These are phyloP conservation scores for Neocallimastix lanati DNA, from an alignment of 192 early-diverging fungal species.

Conservation along the genomic window DNA sequence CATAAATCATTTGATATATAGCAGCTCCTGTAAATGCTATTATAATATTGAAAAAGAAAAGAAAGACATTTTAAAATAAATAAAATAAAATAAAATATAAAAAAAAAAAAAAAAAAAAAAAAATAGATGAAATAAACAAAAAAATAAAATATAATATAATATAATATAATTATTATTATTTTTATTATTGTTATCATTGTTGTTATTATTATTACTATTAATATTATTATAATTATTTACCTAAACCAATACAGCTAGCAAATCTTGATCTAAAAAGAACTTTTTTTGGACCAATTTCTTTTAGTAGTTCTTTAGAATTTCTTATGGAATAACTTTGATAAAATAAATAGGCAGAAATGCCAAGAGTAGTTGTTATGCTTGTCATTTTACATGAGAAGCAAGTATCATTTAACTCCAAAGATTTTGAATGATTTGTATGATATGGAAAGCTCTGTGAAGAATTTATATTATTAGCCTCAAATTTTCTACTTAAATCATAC, in stretches of 20 bases:
- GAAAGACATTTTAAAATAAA: no score
- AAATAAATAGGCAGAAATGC: background rate
- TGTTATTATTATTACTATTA: no score
- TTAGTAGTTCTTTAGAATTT: background rate
- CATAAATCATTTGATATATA: no score
- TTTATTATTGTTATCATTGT: no score
- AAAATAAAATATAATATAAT: no score
- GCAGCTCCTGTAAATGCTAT: no score
- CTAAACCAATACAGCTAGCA: background rate
- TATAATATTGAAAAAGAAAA: no score
- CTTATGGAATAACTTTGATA: background rate
- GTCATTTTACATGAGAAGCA: background rate
- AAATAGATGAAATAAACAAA: no score
- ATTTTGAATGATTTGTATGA: background rate
- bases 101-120: no score
- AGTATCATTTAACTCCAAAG: background rate
- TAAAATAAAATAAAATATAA: no score
- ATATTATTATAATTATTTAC: background rate
- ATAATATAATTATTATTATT: no score
- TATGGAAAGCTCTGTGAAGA: background rate
- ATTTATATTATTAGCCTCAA: background rate
- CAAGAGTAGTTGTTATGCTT: background rate
- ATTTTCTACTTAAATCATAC: background rate
- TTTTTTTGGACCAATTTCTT: background rate
- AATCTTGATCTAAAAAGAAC: background rate